phyloP scores from a whole-genome alignment of 495 filamentous ascomycete genomes.

The Glonium stellatum region DNA sequence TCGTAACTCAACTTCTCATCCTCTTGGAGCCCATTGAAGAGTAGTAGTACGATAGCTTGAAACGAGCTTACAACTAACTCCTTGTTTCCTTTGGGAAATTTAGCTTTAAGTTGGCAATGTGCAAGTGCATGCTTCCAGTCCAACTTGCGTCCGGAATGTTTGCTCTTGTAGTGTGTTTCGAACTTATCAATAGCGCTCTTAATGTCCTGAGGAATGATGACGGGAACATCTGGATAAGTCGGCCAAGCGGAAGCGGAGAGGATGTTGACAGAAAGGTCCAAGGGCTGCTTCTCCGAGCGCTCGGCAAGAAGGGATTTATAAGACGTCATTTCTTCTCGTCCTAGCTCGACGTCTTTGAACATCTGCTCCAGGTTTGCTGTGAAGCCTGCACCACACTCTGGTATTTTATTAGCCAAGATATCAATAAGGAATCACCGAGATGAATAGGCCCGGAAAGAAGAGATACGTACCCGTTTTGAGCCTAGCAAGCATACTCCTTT shows the following conservation, averaged over 20 bases:
- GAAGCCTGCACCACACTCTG: conserved; percentile 86
- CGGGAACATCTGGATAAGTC: conserved; percentile 71
- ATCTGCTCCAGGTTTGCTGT: conserved; percentile 97
- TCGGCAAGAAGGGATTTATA: conserved; percentile 57
- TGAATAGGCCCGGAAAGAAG: background rate
- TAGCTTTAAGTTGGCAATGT: conserved; percentile 74
- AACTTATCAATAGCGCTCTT: conserved; percentile 62
- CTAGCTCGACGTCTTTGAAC: conserved; percentile 96
- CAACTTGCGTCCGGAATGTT: conserved; percentile 79
- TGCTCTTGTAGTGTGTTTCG: conserved; percentile 71
- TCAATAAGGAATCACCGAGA: background rate
- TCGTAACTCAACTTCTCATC: conserved; percentile 56
- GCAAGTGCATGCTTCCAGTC: conserved; percentile 88
- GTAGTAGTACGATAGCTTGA: conserved; percentile 82
- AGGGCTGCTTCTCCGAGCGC: conserved; percentile 42
- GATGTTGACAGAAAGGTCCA: conserved; percentile 82
- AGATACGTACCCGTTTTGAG: conserved; percentile 61
- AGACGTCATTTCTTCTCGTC: conserved; percentile 71
- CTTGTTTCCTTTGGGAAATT: conserved; percentile 70
- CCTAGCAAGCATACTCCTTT: conserved; percentile 86
- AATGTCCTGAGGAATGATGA: conserved; percentile 69
- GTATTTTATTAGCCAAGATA: conserved; percentile 14
- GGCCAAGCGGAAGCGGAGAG: conserved; percentile 87
- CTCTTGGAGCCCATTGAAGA: conserved; percentile 71
- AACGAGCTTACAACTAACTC: conserved; percentile 81